phyloP scores from a whole-genome alignment of 805 yeast species.

The Naumovozyma baii region DNA sequence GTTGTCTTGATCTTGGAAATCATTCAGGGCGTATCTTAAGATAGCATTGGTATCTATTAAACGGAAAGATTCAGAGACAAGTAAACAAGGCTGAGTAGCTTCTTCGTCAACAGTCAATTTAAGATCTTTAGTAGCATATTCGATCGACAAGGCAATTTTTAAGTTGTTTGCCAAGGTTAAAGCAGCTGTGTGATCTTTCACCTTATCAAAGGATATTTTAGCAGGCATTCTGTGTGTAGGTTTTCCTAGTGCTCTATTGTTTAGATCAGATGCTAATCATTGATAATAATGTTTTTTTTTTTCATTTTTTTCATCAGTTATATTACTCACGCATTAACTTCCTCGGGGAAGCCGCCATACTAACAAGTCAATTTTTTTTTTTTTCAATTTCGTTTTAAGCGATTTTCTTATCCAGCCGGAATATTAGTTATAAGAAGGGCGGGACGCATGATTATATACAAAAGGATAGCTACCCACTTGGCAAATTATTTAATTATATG shows the following conservation, averaged over 20 bases:
- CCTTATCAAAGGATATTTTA: conserved; percentile 23
- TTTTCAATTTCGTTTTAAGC: neutral
- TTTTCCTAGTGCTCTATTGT: neutral
- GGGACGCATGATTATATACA: too few species aligned
- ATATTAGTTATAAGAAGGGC: too few species aligned
- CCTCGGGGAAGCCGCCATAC: neutral
- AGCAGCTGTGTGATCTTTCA: conserved; percentile 15
- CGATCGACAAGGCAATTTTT: conserved; percentile 26
- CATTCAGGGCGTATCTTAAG: conserved; percentile 49
- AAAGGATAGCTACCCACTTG: too few species aligned
- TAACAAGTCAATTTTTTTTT: too few species aligned
- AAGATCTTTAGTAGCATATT: conserved; percentile 18
- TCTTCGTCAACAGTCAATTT: conserved; percentile 17
- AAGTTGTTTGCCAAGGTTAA: conserved; percentile 25
- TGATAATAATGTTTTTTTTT: too few species aligned
- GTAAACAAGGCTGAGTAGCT: conserved; percentile 21
- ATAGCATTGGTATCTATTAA: conserved; percentile 61
- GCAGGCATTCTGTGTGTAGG: conserved; percentile 10
- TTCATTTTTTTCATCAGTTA: too few species aligned
- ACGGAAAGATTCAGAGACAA: conserved; percentile 29
- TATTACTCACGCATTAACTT: neutral
- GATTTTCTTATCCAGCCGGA: neutral
- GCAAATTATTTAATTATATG: too few species aligned
- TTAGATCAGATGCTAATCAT: too few species aligned
- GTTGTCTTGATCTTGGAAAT: conserved; percentile 33